Percentiles rank a stretch among this genome's conserved stretches.
Evolutionary conservation across 345 rosid genomes (phyloP).

Genomic region (Eucalyptus sp.): DNA sequence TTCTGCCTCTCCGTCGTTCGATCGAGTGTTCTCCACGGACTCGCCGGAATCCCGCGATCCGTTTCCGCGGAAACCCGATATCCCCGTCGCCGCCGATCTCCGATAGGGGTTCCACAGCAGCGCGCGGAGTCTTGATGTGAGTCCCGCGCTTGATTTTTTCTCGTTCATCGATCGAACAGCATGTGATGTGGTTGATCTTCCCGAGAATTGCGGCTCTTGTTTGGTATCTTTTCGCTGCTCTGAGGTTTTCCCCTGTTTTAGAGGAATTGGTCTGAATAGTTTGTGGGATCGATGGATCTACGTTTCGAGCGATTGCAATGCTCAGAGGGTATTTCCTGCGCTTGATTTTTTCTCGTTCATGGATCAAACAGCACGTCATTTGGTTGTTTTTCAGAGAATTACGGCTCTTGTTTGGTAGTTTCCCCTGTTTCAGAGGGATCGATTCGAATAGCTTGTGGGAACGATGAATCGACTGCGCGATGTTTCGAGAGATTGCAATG

Average conservation of each 20-base stretch:
- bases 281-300: background rate
- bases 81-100: background rate
- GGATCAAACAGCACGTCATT: background rate
- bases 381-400: background rate
- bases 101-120: background rate
- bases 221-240: background rate
- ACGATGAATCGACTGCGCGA: background rate
- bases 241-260: background rate
- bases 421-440: background rate
- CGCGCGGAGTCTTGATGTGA: background rate
- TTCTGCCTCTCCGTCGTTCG: background rate
- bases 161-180: background rate
- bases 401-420: background rate
- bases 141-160: background rate
- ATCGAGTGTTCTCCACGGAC: background rate
- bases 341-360: background rate
- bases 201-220: background rate
- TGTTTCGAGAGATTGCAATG: background rate
- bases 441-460: fast-evolving
- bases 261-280: background rate
- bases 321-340: background rate
- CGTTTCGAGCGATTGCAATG: background rate
- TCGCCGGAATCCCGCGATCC: background rate
- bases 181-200: background rate
- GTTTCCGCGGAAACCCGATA: background rate